Base-by-base conservation (phyloP, 495 filamentous ascomycete genomes). In the Tuber magnatum region DNA sequence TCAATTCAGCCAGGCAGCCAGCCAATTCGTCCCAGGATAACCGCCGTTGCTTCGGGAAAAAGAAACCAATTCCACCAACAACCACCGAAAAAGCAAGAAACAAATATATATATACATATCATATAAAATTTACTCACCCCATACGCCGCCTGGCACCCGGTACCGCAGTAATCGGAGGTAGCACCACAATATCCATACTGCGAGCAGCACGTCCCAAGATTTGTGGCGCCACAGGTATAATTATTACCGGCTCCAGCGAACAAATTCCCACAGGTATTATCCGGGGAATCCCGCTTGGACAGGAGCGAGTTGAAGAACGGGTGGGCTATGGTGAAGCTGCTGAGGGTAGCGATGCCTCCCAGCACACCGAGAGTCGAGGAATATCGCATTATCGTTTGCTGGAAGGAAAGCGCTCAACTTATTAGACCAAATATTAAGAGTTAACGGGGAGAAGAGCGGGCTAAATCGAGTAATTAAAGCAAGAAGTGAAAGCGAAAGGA, bases 101-200 rank as follows among this genome's bases (percentile, higher is more conserved):
- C 5, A 28, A 28, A 8, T 40, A 75, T 20, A 38, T n/a, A n/a
- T n/a, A n/a, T n/a, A n/a, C n/a, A n/a, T n/a, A n/a, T n/a, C n/a
- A n/a, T n/a, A n/a, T n/a, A n/a, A n/a, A n/a, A n/a, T n/a, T n/a
- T 20, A 20, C 78, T 73, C 69, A 78, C 56, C 43, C 80, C 80
- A 68, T 46, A 81, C 28, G 35, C 75, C 32, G 80, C 71, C 79
- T 87, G 86, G 71, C 88, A 89, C 0, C 87, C 87, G 24, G 82
- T 82, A 38, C 86, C 86, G 78, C 88, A 90, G 74, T 85, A 89
- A 39, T 83, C 83, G 10, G 78, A 73, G 12, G 84, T 83, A 35
- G 84, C 83, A 38, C 88, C 88, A 77, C 87, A 88, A 80, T 84
- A 89, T 56, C 86, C 86, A 76, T 78, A 80, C 76, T 82, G 81